phyloP scores from a whole-genome alignment of 495 filamentous ascomycete species.

The Xylaria grammica region DNA sequence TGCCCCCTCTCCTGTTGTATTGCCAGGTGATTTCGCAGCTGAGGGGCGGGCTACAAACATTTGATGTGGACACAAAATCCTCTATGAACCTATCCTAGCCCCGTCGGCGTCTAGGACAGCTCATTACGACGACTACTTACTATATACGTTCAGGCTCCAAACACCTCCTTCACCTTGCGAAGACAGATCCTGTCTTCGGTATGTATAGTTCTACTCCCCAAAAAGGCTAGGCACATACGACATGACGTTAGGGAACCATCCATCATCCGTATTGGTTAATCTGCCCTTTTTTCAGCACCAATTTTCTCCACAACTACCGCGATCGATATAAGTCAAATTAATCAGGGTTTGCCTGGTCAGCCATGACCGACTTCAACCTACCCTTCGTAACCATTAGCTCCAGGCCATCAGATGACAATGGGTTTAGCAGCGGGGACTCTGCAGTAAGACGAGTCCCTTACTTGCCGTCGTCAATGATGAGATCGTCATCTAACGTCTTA shows the following conservation, averaged over 20 bases:
- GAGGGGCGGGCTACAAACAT: slow-evolving; percentile 3
- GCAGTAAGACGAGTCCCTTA: slow-evolving; percentile 44
- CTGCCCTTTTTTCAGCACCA: not conserved
- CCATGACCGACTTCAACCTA: slow-evolving; percentile 38
- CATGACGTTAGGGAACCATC: not conserved
- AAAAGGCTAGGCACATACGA: slow-evolving; percentile 10
- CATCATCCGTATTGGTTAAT: slow-evolving; percentile 20
- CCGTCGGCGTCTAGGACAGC: no score
- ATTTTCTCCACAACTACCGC: slow-evolving; percentile 6
- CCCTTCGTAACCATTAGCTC: slow-evolving; percentile 52
- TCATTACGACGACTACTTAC: not conserved
- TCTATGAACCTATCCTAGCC: not conserved
- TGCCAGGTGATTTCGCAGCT: slow-evolving; percentile 3
- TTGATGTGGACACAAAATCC: slow-evolving; percentile 3
- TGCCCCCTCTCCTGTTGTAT: slow-evolving; percentile 9
- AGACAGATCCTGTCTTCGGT: not conserved
- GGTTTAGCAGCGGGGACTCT: slow-evolving; percentile 53
- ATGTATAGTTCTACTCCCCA: not conserved
- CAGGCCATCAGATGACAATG: slow-evolving; percentile 46
- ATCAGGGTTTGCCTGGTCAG: slow-evolving; percentile 6
- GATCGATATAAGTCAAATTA: not conserved
- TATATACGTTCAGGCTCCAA: not conserved
- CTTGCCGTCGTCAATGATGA: not conserved
- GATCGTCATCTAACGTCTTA: slow-evolving; percentile 22
- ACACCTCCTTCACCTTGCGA: slow-evolving; percentile 5